phyloP scores from a whole-genome alignment of 805 yeast species.

The Barnettozyma salicaria region DNA sequence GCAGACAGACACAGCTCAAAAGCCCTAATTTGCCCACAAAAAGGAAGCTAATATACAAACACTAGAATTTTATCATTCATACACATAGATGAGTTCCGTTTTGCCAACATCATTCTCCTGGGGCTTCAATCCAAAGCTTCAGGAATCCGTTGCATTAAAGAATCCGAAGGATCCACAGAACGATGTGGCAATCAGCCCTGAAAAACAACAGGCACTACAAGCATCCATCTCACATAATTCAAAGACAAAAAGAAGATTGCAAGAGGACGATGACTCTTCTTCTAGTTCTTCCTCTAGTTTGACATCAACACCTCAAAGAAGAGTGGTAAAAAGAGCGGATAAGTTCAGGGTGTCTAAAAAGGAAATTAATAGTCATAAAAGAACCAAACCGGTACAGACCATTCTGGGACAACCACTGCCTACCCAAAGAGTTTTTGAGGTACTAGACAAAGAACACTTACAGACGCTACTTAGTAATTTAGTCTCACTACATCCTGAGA shows the following conservation, averaged over 20 bases:
- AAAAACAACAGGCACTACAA: constrained; percentile 7
- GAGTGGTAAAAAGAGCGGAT: constrained; percentile 7
- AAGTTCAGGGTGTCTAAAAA: constrained; percentile 13
- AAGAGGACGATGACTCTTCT: constrained; percentile 15
- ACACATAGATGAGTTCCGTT: constrained; percentile 18
- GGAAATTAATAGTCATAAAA: constrained; percentile 24
- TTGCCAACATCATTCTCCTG: constrained; percentile 21
- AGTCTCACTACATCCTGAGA: constrained; percentile 56
- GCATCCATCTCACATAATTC: constrained; percentile 1
- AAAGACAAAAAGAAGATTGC: constrained; percentile 14
- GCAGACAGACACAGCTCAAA: not conserved
- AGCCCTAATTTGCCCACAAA: not conserved
- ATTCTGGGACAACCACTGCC: constrained; percentile 59
- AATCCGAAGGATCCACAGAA: not conserved
- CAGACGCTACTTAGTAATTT: constrained; percentile 47
- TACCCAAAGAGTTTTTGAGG: constrained; percentile 57
- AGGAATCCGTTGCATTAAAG: constrained; percentile 23
- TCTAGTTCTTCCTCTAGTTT: constrained; percentile 2
- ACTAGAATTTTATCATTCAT: not conserved
- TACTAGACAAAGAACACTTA: constrained; percentile 52
- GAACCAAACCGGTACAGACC: constrained; percentile 16
- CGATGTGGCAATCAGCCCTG: constrained; percentile 1
- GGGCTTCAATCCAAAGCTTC: constrained; percentile 22
- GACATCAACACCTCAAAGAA: constrained; percentile 5
- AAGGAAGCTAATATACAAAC: not conserved